Evolutionary conservation across 768 basidiomycete genomes (phyloP), one percentile per base, ranked within the genome.

Genomic region (Neoboletus magnificus): DNA sequence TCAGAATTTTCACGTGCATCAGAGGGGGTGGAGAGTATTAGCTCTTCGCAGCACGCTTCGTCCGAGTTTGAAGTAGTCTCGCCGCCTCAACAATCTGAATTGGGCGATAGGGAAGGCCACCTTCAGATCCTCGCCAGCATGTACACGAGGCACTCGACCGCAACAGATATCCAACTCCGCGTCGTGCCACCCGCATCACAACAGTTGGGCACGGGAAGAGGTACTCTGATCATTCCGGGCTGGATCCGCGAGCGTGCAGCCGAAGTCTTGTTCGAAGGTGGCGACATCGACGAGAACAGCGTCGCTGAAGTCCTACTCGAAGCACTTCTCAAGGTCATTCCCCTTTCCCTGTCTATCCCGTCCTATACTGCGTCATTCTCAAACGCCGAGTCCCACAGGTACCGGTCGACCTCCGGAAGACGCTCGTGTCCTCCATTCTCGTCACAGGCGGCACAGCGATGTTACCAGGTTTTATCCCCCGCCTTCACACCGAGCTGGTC

Each of bases 211-310:
- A 87, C 87, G 1, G 91, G 90, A 3, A 75, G 80, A 9, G 93
- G 90, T 0, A 92, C 87, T 0, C 70, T 97, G 44, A 77, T 91
- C 43, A 82, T 98, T 42, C 96, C 96, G 1, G 96, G 96, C 3
- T 99, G 97, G 97, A 80, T 99, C 39, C 75, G 96, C 41, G 96
- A 98, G 68, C 79, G 95, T 15, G 89, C 89, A 1, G 85, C 94
- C 1, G 97, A 98, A 70, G 80, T 96, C 6, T 74, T 98, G 11
- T 98, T 97, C 58, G 91, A 92, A 66, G 86, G 87, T 1, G 91
- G 91, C 7, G 92, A 94, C 62, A 85, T 92, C 11, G 93, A 96
- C 62, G 90, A 93, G 71, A 81, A 80, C 57, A 93, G 89, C 57
- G 75, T 95, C 8, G 89, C 91, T 0, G 92, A 94, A 65, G 79